Evolutionary conservation across 768 basidiomycete genomes (phyloP).

Genomic region (Pisolithus albus): DNA sequence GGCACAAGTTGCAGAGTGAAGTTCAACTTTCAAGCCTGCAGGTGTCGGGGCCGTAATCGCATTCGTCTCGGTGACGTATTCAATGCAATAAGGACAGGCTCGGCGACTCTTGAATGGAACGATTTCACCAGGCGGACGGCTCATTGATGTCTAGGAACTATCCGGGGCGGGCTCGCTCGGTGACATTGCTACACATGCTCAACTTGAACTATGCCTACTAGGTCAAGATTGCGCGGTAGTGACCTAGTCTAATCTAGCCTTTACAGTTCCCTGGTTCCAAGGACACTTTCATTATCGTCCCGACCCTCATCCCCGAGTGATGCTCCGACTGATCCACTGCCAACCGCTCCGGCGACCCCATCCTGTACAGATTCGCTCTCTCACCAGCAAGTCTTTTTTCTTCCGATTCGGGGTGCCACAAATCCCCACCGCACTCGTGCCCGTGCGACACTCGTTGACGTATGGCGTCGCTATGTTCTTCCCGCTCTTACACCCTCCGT

Average conservation of each 20-base stretch:
- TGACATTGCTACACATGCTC: no score
- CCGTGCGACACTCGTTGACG: constrained; percentile 60
- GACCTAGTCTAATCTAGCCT: constrained; percentile 3
- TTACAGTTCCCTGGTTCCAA: constrained; percentile 26
- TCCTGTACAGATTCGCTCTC: constrained; percentile 21
- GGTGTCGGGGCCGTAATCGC: no score
- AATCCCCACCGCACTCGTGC: constrained; percentile 53
- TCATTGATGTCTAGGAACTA: no score
- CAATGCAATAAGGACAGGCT: no score
- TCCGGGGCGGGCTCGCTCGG: no score
- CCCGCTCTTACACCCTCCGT: constrained; percentile 34
- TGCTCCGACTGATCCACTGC: constrained; percentile 18
- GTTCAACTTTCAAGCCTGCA: no score
- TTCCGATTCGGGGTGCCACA: constrained; percentile 17
- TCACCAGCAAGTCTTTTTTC: constrained; percentile 8
- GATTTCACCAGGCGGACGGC: no score
- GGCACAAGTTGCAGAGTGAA: no score
- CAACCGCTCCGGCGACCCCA: constrained; percentile 22
- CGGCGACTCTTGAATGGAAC: no score
- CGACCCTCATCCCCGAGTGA: constrained; percentile 15
- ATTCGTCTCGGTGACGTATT: no score
- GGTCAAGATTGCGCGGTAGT: no score
- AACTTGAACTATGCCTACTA: no score
- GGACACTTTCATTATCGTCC: constrained; percentile 22
- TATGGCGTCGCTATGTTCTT: constrained; percentile 57